phyloP scores from a whole-genome alignment of 805 yeast genomes.

The Martiniozyma abietophila region DNA sequence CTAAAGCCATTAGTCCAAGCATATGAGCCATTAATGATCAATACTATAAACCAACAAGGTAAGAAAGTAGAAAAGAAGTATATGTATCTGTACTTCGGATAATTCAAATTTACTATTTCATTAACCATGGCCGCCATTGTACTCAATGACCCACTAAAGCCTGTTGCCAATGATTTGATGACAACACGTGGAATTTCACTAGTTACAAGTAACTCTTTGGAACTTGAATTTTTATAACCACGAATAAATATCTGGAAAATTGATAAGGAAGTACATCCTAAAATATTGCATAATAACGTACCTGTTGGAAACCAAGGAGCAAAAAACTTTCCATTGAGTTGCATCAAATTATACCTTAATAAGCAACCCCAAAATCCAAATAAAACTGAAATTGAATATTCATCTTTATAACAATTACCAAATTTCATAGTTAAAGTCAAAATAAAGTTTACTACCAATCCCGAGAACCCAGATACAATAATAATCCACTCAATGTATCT shows the following conservation, averaged over 20 bases:
- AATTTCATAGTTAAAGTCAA: slow-evolving; percentile 28
- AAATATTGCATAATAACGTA: slow-evolving; percentile 31
- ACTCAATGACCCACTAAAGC: slow-evolving; percentile 21
- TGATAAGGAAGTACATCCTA: slow-evolving; percentile 15
- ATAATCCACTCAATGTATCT: slow-evolving; percentile 10
- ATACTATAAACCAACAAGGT: slow-evolving; percentile 37
- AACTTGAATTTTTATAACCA: slow-evolving; percentile 10
- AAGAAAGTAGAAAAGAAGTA: slow-evolving; percentile 45
- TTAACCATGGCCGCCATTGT: slow-evolving; percentile 67
- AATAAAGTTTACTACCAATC: slow-evolving; percentile 31
- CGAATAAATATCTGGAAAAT: slow-evolving; percentile 13
- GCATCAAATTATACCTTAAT: slow-evolving; percentile 45
- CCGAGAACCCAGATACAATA: slow-evolving; percentile 16
- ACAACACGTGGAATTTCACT: slow-evolving; percentile 12
- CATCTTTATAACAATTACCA: slow-evolving; percentile 38
- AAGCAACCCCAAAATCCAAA: slow-evolving; percentile 68
- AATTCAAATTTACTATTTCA: slow-evolving; percentile 37
- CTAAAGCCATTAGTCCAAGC: slow-evolving; percentile 50
- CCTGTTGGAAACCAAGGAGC: slow-evolving; percentile 42
- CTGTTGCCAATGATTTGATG: slow-evolving; percentile 17
- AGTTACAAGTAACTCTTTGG: slow-evolving; percentile 7
- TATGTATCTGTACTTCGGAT: slow-evolving; percentile 27
- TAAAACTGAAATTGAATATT: slow-evolving; percentile 56
- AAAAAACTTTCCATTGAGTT: slow-evolving; percentile 31
- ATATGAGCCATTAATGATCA: slow-evolving; percentile 59